Evolutionary conservation across 1,139 yeast genomes (phyloP).

Genomic region (Hyphopichia pseudoburtonii): DNA sequence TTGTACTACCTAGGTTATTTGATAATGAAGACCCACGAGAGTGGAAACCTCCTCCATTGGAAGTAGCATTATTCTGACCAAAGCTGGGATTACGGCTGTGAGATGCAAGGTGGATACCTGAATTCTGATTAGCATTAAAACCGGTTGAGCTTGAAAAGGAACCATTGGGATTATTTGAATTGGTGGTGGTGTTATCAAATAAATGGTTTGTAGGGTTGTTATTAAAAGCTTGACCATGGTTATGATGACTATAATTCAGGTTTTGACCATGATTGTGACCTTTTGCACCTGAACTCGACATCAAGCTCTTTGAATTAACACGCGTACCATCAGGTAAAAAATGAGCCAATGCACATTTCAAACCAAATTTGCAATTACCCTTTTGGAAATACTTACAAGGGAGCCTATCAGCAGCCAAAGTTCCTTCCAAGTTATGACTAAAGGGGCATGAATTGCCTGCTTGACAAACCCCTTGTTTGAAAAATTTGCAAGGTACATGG

Average conservation of each 20-base stretch:
- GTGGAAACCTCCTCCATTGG: conserved; percentile 3
- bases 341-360: conserved; percentile 91
- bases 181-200: background rate
- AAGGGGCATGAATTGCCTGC: conserved; percentile 93
- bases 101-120: too few species aligned
- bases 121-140: background rate
- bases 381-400: conserved; percentile 93
- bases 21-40: conserved; percentile 3
- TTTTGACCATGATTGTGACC: conserved; percentile 10
- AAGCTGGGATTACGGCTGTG: conserved; percentile 3
- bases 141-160: conserved; percentile 12
- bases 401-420: conserved; percentile 57
- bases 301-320: conserved; percentile 50
- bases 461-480: conserved; percentile 86
- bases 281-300: conserved; percentile 5
- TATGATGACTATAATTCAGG: background rate
- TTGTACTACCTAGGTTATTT: background rate
- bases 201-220: background rate
- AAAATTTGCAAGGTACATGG: conserved; percentile 96
- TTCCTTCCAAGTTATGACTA: conserved; percentile 70
- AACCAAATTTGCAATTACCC: conserved; percentile 93
- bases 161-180: too few species aligned
- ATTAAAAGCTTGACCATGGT: background rate
- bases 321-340: conserved; percentile 85
- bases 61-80: conserved; percentile 10